Base-by-base conservation (phyloP, 306 rosid species). In the Rosa rugosa region DNA sequence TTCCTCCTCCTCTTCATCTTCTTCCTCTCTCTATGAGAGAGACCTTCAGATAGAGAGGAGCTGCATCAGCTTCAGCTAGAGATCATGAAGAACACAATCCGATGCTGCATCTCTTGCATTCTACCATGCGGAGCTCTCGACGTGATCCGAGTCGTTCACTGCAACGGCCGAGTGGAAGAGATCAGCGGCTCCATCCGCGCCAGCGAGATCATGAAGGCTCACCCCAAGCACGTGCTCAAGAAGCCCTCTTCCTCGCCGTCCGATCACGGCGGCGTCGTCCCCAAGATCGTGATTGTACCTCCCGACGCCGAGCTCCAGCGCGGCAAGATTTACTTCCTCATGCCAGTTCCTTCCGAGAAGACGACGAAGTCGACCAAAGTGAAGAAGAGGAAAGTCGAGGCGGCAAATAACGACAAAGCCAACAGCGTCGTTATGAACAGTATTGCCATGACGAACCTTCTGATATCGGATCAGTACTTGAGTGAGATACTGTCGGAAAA, bases 291-390 rank as follows among this genome's bases (percentile, higher is more conserved):
- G 0, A 82, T 95, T n/a, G 92, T 95, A 45, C 97, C 97, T 0
- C 99, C 99, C 3, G 99, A 95, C 13, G 98, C 99, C 0, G 88
- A 89, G 40, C 99, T 95, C 60, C 92, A 90, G 36, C 97, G 98
- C 0, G 99, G 99, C 18, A 95, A 92, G 91, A 95, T 95, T 87
- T 95, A 95, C 97, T 95, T 95, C 83, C 99, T 95, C 73, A 95
- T 91, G 90, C 98, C 97, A 0, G 75, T 85, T 14, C 94, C 97
- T 5, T 59, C 78, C 6, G 86, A 80, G 11, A 87, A 91, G 18
- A 47, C 78, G 31, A 57, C 77, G 0, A 68, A 49, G 47, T 22
- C 82, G 4, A 64, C 71, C 44, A 89, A 79, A 40, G 71, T 67
- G 86, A 89, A 85, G 84, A 77, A 82, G 82, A 78, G 87, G 75